phyloP scores from a whole-genome alignment of 495 filamentous ascomycete genomes.

The Cetradonia linearis region DNA sequence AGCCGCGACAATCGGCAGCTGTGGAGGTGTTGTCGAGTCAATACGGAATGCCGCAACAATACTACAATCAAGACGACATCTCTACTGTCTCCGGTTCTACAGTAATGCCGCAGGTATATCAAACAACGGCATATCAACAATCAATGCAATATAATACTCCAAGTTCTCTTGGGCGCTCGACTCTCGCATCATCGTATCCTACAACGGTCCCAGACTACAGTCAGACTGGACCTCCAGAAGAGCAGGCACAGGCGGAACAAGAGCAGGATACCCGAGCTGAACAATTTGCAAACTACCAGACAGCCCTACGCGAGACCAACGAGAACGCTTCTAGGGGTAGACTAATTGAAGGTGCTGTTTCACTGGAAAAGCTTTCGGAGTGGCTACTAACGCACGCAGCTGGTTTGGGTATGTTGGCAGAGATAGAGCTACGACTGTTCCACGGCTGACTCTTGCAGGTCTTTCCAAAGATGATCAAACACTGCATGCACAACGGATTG shows the following conservation, averaged over 20 bases:
- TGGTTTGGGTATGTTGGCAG: conserved; percentile 62
- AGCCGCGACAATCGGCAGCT: conserved; percentile 70
- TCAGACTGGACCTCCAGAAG: conserved; percentile 26
- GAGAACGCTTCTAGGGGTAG: conserved; percentile 62
- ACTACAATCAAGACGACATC: conserved; percentile 62
- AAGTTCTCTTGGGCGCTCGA: conserved; percentile 40
- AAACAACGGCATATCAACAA: conserved; percentile 42
- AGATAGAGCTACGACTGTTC: conserved; percentile 21
- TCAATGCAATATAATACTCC: conserved; percentile 47
- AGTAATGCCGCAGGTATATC: conserved; percentile 41
- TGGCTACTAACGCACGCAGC: conserved; percentile 77
- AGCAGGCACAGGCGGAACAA: background rate
- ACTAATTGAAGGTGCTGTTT: conserved; percentile 61
- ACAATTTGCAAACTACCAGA: conserved; percentile 72
- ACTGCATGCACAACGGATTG: conserved; percentile 58
- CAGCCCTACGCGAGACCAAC: conserved; percentile 61
- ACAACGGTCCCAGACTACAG: conserved; percentile 44
- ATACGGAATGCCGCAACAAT: conserved; percentile 56
- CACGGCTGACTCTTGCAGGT: conserved; percentile 38
- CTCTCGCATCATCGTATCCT: conserved; percentile 42
- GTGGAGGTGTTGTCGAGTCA: conserved; percentile 60
- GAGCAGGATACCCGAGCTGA: conserved; percentile 30
- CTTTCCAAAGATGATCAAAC: conserved; percentile 65
- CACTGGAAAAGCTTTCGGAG: conserved; percentile 67
- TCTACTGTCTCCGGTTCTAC: conserved; percentile 50